Evolutionary conservation across 371 early-diverging fungal genomes (phyloP), one percentile per base, ranked within the genome.

Genomic region (Rozella allomycis): DNA sequence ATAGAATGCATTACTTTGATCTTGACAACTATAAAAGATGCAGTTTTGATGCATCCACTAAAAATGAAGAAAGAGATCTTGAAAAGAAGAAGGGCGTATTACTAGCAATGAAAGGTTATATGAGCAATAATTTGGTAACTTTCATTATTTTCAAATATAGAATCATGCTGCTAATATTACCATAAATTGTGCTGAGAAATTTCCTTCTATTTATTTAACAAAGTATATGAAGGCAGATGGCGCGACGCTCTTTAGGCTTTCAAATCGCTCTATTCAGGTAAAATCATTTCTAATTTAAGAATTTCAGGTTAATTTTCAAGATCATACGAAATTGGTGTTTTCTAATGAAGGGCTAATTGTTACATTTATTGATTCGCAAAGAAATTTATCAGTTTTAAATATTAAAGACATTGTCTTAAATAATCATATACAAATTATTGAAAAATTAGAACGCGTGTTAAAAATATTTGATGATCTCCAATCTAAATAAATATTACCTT

Each of bases 181-280:
- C n/a, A n/a, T n/a, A n/a, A n/a, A n/a, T n/a, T 23, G 8, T n/a
- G n/a, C 7, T 23, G 23, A 23, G n/a, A 8, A 8, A n/a, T 8
- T n/a, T 8, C 23, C 23, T n/a, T 8, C 23, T 8, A n/a, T 23
- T 23, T 76, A 59, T 40, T 27, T 79, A 28, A 58, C 67, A 29
- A 77, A 78, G 45, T 74, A 66, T 36, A 34, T 69, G 49, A 43
- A 63, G 16, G 68, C 70, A 0, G 58, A 55, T 13, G 45, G 55
- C n/a, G 76, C 70, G 6, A 55, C 71, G n/a, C 46, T 79, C 9
- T 81, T 81, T 38, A 46, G 76, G 21, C 45, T 78, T 30, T 70
- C 58, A 34, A 75, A 75, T 31, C 49, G 60, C 27, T 51, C 72
- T 17, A 36, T 81, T 12, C 82, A 81, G 67, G 77, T 71, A 17